These are phyloP conservation scores for Neodidymelliopsis sp. DNA, from an alignment of 2,329 filamentous ascomycete species.

Conservation along the genomic window DNA sequence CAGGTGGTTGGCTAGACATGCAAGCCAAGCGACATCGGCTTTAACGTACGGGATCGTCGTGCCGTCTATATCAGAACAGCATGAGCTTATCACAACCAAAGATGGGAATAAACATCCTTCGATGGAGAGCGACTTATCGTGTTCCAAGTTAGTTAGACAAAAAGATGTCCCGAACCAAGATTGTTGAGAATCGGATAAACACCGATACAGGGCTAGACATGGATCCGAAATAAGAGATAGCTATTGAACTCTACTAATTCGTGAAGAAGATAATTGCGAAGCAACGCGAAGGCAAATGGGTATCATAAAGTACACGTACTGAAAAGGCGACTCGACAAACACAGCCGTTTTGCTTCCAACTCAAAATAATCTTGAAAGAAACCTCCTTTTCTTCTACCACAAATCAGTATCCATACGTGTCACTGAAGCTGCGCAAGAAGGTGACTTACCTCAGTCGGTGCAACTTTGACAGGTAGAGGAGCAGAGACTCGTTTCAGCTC, in stretches of 20 bases:
- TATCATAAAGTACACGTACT: constrained; percentile 7
- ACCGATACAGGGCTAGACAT: no score
- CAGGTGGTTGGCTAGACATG: constrained; percentile 8
- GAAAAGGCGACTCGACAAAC: not conserved
- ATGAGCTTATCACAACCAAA: constrained; percentile 11
- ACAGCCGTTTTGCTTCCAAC: not conserved
- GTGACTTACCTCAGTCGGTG: constrained; percentile 29
- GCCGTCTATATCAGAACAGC: constrained; percentile 3
- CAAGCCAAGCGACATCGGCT: constrained; percentile 14
- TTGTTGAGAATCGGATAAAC: no score
- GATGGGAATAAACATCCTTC: not conserved
- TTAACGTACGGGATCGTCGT: not conserved
- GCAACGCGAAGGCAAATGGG: not conserved
- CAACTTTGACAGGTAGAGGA: constrained; percentile 17
- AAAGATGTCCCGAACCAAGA: no score
- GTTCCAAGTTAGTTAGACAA: no score
- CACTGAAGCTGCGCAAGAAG: not conserved
- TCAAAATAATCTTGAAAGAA: constrained; percentile 34
- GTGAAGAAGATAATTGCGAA: not conserved
- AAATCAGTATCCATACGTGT: constrained; percentile 15
- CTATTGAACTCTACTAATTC: not conserved
- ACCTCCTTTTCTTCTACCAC: constrained; percentile 34
- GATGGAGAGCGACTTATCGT: no score
- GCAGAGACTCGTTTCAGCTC: constrained; percentile 18
- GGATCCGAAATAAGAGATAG: no score